Base-by-base conservation (phyloP, 371 early-diverging fungal species). In the Zychaea mexicana region DNA sequence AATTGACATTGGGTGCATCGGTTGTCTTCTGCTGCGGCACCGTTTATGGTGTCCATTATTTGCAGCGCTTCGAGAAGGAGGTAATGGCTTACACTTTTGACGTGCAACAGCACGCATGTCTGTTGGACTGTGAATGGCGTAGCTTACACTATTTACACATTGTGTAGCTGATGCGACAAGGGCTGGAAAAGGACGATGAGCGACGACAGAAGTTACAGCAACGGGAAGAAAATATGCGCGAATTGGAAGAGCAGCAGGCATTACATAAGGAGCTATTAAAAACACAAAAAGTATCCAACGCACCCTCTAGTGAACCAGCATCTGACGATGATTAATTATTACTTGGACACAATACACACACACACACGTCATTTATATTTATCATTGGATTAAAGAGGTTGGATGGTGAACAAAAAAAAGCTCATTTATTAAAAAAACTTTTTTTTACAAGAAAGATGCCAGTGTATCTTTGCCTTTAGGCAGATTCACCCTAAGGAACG, bases 41-140 rank as follows among this genome's bases (percentile, higher is more conserved):
- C 6, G 71, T 84, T 7, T 73, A 70, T 27, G 82, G 84, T 36
- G 84, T 84, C 0, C 84, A 84, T 63, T 81, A 84, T 65, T 19
- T 78, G 2, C 84, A 84, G 57, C 67, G 66, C 10, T 72, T 69
- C 60, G 84, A 84, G 46, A 74, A 78, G 59, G 78, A 74, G 65
- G 84, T 79, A 77, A 60, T n/a, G n/a, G n/a, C n/a, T n/a, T n/a
- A n/a, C n/a, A n/a, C n/a, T n/a, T n/a, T n/a, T n/a, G n/a, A n/a
- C n/a, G n/a, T n/a, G n/a, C n/a, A n/a, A n/a, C n/a, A n/a, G n/a
- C n/a, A n/a, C n/a, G n/a, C n/a, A n/a, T n/a, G n/a, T n/a, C n/a
- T n/a, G n/a, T n/a, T n/a, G n/a, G n/a, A n/a, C n/a, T n/a, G n/a
- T n/a, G n/a, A n/a, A 33, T 33, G 33, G 33, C 12, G 33, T 12